These are phyloP conservation scores for Cerrena zonata DNA, from an alignment of 1,284 basidiomycete genomes.

Conservation along the genomic window DNA sequence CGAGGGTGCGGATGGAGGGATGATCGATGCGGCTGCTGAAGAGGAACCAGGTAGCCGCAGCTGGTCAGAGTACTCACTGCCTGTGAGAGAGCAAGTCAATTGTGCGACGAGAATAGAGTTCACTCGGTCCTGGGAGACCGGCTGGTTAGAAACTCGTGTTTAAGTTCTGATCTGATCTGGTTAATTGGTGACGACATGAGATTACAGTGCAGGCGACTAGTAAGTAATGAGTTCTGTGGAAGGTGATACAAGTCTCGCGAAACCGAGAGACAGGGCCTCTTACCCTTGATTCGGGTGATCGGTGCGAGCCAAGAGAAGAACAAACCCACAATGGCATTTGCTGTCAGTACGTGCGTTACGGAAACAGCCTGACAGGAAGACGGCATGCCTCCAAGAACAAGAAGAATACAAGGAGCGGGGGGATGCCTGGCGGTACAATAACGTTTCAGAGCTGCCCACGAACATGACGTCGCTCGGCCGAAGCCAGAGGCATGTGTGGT, in stretches of 20 bases:
- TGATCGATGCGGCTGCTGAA: not conserved
- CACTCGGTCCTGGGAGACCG: not conserved
- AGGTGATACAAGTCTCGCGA: not conserved
- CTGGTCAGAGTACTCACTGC: not conserved
- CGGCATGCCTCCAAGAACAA: not conserved
- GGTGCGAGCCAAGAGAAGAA: not conserved
- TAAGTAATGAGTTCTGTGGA: not conserved
- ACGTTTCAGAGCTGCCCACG: not conserved
- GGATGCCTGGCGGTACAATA: not conserved
- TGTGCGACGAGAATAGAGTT: not conserved
- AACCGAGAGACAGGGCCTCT: not conserved
- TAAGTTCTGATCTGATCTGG: not conserved
- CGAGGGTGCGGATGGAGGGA: too few relatives aligned
- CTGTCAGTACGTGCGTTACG: not conserved
- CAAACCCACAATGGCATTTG: not conserved
- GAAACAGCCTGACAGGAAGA: not conserved
- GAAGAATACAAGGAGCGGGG: not conserved
- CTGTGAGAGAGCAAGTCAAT: not conserved
- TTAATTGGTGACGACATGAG: not conserved
- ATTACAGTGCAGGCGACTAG: not conserved
- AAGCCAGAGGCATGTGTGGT: not conserved
- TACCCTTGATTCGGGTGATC: not conserved
- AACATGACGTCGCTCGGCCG: not conserved
- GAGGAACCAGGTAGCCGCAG: not conserved
- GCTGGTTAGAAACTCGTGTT: not conserved